Conservation (phyloP, 1,284 basidiomycete genomes). For the Testicularia cyperi region DNA sequence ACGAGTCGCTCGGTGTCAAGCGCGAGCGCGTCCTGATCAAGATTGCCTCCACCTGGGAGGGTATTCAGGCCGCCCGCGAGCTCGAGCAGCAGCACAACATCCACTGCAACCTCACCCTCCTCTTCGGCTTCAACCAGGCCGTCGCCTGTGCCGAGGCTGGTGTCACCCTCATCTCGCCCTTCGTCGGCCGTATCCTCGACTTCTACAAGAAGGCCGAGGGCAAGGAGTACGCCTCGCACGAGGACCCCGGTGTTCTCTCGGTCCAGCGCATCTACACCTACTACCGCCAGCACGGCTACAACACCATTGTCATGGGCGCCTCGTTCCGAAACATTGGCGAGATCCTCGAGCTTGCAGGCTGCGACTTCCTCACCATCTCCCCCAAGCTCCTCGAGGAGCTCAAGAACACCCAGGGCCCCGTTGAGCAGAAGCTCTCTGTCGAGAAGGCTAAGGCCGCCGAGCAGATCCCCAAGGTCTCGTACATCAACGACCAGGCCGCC, state of each 20-base stretch:
- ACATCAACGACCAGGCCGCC: constrained; percentile 87
- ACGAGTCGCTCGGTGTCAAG: constrained; percentile 83
- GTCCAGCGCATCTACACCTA: constrained; percentile 93
- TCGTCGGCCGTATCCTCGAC: constrained; percentile 77
- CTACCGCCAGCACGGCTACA: constrained; percentile 98
- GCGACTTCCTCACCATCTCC: constrained; percentile 91
- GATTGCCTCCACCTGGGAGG: constrained; percentile 98
- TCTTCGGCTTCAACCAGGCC: constrained; percentile 97
- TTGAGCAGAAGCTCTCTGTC: constrained; percentile 83
- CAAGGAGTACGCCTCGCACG: constrained; percentile 59
- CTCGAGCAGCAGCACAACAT: constrained; percentile 84
- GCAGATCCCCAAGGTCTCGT: constrained; percentile 77
- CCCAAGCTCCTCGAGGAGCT: constrained; percentile 89
- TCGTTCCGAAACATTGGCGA: constrained; percentile 87
- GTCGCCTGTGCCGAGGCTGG: constrained; percentile 97
- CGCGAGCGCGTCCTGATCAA: constrained; percentile 93
- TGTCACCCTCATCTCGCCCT: constrained; percentile 97
- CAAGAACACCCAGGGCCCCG: constrained; percentile 73
- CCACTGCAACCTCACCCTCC: constrained; percentile 97
- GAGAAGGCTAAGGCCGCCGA: constrained; percentile 68
- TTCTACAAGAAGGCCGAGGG: constrained; percentile 58
- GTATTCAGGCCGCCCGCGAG: constrained; percentile 96
- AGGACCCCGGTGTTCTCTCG: constrained; percentile 94
- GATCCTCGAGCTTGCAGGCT: constrained; percentile 91
- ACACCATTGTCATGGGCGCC: constrained; percentile 99